Evolutionary conservation across 2,329 filamentous ascomycete genomes (phyloP), one percentile per base, ranked within the genome.

Genomic region (Clonostachys solani): DNA sequence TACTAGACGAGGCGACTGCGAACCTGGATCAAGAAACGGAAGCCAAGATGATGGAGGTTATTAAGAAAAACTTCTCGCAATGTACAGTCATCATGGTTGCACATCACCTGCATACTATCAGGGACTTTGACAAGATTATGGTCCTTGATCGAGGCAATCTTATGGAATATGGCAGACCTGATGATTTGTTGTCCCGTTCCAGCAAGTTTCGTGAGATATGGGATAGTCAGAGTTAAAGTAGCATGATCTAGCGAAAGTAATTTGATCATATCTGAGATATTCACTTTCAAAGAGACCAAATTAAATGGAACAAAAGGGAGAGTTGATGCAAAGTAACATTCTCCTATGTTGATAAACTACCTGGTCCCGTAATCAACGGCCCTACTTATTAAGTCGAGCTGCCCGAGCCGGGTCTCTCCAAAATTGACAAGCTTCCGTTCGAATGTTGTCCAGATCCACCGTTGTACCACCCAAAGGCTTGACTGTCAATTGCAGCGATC

Each of bases 121-220:
- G 68, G 4, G 69, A 72, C 50, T 76, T 72, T 55, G 76, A 81
- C 54, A 61, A 60, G 23, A 69, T 81, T 33, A 65, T 73, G 2
- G 72, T 81, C 8, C 68, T 81, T 64, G 72, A 78, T 23, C 59
- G 62, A 9, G 78, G 77, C 4, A 55, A 56, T 43, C 58, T 80
- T 10, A 67, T 74, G 2, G 77, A 81, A 55, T n/a, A n/a, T n/a
- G 36, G 36, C 7, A n/a, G 15, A 12, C 36, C 36, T n/a, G 17
- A 18, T n/a, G 36, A 38, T n/a, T 5, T 38, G 15, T 18, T 38
- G 36, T n/a, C 15, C 12, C 7, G 36, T 8, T 4, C 15, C 1
- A 38, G 36, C 12, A 18, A 1, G 36, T 38, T 38, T 2, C 36
- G 36, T 4, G 36, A 38, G 36, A n/a, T 38, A 18, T 38, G 36